Conservation (phyloP, 352 stramenopile species). For the Globisporangium sylvaticum region DNA sequence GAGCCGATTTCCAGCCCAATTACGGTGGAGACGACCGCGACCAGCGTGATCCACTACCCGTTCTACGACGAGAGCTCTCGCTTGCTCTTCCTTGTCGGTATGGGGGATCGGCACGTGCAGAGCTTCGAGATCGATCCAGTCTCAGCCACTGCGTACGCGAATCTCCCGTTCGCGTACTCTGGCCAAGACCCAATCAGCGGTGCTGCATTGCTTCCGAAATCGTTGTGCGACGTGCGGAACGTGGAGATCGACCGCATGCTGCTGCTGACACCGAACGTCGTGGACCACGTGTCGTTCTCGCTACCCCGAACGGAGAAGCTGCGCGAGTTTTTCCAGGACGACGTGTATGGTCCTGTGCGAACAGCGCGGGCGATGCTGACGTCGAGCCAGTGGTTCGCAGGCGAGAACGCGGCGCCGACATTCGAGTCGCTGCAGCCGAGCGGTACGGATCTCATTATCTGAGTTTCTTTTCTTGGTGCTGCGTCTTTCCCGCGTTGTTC, state of each 20-base stretch:
- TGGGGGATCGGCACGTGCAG: constrained; percentile 65
- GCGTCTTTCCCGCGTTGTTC: constrained; percentile 1
- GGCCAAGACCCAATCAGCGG: constrained; percentile 48
- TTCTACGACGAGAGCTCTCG: constrained; percentile 67
- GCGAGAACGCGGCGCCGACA: constrained; percentile 31
- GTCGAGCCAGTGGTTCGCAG: constrained; percentile 48
- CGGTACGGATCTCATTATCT: constrained; percentile 21
- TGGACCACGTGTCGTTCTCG: constrained; percentile 62
- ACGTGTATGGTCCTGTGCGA: constrained; percentile 52
- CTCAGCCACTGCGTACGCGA: constrained; percentile 39
- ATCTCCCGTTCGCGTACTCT: constrained; percentile 58
- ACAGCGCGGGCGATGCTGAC: constrained; percentile 28
- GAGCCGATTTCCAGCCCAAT: constrained; percentile 45
- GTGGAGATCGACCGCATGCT: constrained; percentile 68
- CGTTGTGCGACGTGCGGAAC: constrained; percentile 55
- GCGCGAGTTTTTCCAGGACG: constrained; percentile 77
- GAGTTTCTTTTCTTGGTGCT: not conserved
- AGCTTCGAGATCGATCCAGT: constrained; percentile 64
- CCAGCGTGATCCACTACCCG: constrained; percentile 45
- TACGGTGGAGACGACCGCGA: constrained; percentile 34
- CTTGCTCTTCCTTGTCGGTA: constrained; percentile 63
- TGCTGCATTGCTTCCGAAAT: constrained; percentile 59
- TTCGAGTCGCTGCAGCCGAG: constrained; percentile 53
- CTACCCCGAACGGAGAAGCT: constrained; percentile 65
- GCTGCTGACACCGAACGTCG: constrained; percentile 42